Base-by-base conservation (phyloP, 352 stramenopile genomes). In the Globisporangium barbulae region DNA sequence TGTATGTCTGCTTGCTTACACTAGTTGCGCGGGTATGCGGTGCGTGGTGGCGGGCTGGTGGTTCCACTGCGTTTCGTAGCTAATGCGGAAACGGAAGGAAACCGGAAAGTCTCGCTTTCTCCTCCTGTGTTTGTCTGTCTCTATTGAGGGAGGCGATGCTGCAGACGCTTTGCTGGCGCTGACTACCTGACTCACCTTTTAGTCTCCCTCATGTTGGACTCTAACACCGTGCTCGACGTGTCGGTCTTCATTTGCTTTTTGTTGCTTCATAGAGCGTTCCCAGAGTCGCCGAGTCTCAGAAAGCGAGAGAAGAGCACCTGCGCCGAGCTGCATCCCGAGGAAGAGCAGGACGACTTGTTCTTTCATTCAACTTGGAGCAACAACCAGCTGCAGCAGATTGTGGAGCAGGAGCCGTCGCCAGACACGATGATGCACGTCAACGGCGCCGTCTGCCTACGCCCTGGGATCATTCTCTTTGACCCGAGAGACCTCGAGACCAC, bases 401-500 rank as follows among this genome's bases (percentile, higher is more conserved):
- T 35, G 21, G 35, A 53, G 19, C 44, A 64, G 15, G 22, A 59
- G 15, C 30, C 50, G 19, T 42, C 50, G 25, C 17, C 54, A 22
- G 41, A 63, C 9, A 44, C 42, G 22, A 59, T 55, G 63, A 30
- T 56, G 48, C 56, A n/a, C 33, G 54, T 59, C 1, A 42, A 54
- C 25, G 39, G 53, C 25, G 45, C 53, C 15, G 62, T 63, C 21
- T 63, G 55, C 25, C 17, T 69, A 19, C 63, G 63, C 3, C 63
- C 72, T 0, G 76, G 76, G 9, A 65, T 88, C 53, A 68, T 88
- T 53, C 57, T 88, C 0, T 88, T 88, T 61, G 76, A 88, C 52
- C 79, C 79, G 22, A 70, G 70, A 25, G 77, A 83, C 28, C 44
- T 86, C 7, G 66, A 71, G 42, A 49, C 48, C 8, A 56, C 49